Base-by-base conservation (phyloP, 208 protist species). In the Phytomonas francai region DNA sequence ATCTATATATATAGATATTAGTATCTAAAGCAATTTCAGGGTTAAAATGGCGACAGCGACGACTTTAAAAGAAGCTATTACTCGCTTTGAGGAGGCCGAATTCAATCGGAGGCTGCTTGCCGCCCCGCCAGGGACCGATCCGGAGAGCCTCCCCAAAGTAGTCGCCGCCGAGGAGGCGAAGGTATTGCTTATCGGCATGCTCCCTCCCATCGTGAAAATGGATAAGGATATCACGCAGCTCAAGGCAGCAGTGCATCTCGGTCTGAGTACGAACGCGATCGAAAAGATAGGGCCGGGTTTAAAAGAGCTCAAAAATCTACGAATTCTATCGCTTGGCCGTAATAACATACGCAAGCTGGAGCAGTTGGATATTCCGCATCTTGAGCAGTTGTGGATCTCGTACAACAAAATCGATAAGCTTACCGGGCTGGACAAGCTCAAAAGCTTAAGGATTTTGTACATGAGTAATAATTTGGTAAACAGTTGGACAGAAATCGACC, bases 401-500 rank as follows among this genome's bases (percentile, higher is more conserved):
- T 98, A 98, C 80, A 98, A 98, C 84, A 85, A 95, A 32, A 97
- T 98, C 51, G 95, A 97, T 59, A 95, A 97, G 77, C 82, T 98
- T 16, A 89, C 83, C 0, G 95, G 96, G 11, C 77, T 98, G 19
- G 91, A 97, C 72, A 97, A 97, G 80, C 79, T 97, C 39, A 91
- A 95, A 75, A 94, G 92, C 58, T 78, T 98, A 7, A 74, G 82
- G 57, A 80, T 95, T 30, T 74, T 98, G 28, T 98, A 94, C 71
- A 97, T 97, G 85, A 90, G 83, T 71, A 97, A 98, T 77, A 98
- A 98, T 77, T 81, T 96, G n/a, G 91, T 98, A 70, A 84, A 76
- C 69, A 96, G 87, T 68, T 98, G 94, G 93, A 89, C 83, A 7
- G 96, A 98, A 74, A 87, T 98, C 63, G 94, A 98, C 62, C 76